Base-by-base conservation (phyloP, 257 asterid species). In the Solanum acaule region DNA sequence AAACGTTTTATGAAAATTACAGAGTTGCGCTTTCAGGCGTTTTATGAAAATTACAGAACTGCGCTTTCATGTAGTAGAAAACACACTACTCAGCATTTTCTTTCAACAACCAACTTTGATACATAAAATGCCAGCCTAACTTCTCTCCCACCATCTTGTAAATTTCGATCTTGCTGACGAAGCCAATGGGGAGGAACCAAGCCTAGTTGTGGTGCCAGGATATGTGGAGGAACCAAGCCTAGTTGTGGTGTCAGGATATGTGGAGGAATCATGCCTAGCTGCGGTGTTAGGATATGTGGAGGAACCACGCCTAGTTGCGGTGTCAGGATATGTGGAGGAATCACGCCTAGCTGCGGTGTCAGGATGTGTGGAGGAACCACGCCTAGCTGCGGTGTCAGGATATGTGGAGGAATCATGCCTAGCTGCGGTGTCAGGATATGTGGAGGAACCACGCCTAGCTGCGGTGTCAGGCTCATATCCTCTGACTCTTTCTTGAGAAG, bases 91-190 rank as follows among this genome's bases (percentile, higher is more conserved):
- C 38, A 10, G 33, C 86, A 81, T 49, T 82, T 82, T 20, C 86
- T 82, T 77, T 31, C 86, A 82, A 82, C 71, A 82, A 44, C 29
- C 42, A 22, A 20, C 44, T 82, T 82, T 31, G 29, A 82, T 49
- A 31, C 22, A 16, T 82, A 10, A 11, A 49, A 10, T 31, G 71
- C 31, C 86, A 46, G 29, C 16, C 72, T 86, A 83, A 49, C 40
- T 86, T 83, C 83, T 86, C 87, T 84, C 67, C 14, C 40, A 78
- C 70, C 87, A 86, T 25, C 87, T 88, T 33, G 49, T 49, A 77
- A 72, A 63, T 75, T 82, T 88, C 38, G 89, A 56, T 86, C 87
- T 37, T 76, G 93, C 89, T 49, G 90, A 65, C 31, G 89, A 46
- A 56, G 92, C 87, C 72, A 67, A 38, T 31, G 61, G 27, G 20